Evolutionary conservation across 371 early-diverging fungal genomes (phyloP).

Genomic region (Sporodiniella umbellata): DNA sequence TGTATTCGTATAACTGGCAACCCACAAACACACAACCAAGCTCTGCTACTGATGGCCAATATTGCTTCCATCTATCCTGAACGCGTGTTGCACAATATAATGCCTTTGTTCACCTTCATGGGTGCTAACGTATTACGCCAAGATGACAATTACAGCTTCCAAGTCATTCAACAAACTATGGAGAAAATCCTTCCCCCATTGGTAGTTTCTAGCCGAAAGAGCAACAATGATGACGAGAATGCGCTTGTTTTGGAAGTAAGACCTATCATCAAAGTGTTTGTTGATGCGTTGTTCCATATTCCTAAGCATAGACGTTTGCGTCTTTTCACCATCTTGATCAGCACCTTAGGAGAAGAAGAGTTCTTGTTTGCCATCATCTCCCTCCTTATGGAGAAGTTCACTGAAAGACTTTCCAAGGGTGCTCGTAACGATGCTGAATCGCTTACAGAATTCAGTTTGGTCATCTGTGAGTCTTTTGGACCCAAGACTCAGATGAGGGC

Average conservation of each 20-base stretch:
- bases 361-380: conserved; percentile 74
- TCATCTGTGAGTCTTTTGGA: conserved; percentile 62
- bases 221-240: conserved; percentile 39
- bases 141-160: conserved; percentile 95
- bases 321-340: conserved; percentile 79
- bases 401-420: conserved; percentile 53
- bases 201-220: conserved; percentile 57
- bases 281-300: conserved; percentile 88
- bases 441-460: conserved; percentile 65
- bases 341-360: conserved; percentile 75
- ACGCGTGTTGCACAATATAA: conserved; percentile 85
- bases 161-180: conserved; percentile 88
- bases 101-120: conserved; percentile 98
- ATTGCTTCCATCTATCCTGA: conserved; percentile 83
- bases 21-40: conserved; percentile 93
- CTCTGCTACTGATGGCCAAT: conserved; percentile 85
- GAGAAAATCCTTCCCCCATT: conserved; percentile 87
- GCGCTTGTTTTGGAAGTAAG: conserved; percentile 52
- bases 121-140: conserved; percentile 92
- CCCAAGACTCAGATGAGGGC: conserved; percentile 69
- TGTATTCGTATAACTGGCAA: conserved; percentile 88
- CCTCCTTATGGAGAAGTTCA: conserved; percentile 71
- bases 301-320: conserved; percentile 90
- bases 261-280: conserved; percentile 85
- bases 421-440: conserved; percentile 54